Conservation (phyloP, 495 filamentous ascomycete species). For the Schizothecium vesticola region DNA sequence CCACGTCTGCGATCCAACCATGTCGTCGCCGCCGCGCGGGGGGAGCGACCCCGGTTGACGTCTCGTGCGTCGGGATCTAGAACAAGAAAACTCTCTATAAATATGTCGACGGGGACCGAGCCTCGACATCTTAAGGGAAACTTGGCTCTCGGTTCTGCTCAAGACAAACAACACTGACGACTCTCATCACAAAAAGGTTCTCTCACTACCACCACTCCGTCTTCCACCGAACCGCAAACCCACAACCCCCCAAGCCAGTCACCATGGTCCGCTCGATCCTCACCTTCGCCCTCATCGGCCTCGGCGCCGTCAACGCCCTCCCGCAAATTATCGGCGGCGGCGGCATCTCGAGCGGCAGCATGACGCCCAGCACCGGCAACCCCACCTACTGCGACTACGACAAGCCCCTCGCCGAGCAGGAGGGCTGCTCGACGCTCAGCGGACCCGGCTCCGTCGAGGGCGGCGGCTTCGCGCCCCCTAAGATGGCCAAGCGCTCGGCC, state of each 20-base stretch:
- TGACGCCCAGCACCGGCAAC: background rate
- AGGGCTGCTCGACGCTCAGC: conserved; percentile 8
- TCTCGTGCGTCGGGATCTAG: background rate
- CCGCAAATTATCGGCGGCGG: conserved; percentile 8
- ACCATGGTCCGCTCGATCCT: conserved; percentile 28
- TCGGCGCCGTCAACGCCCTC: conserved; percentile 27
- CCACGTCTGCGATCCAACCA: conserved; percentile 1
- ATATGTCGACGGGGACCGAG: background rate
- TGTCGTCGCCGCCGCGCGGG: background rate
- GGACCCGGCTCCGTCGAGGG: conserved; percentile 11
- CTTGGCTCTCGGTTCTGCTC: background rate
- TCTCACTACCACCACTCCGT: conserved; percentile 8
- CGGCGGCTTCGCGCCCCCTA: conserved; percentile 17
- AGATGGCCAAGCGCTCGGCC: conserved; percentile 16
- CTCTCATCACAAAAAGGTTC: background rate
- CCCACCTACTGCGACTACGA: background rate
- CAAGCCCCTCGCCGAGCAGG: conserved; percentile 13
- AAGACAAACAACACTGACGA: background rate
- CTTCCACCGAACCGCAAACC: conserved; percentile 6
- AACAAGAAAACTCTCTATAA: background rate
- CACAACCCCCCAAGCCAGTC: conserved; percentile 4
- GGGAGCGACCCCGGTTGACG: background rate
- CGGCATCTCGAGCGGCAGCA: background rate
- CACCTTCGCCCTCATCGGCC: conserved; percentile 27
- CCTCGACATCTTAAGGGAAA: background rate